phyloP scores from a whole-genome alignment of 306 rosid species.

The Pachyrhizus erosus region DNA sequence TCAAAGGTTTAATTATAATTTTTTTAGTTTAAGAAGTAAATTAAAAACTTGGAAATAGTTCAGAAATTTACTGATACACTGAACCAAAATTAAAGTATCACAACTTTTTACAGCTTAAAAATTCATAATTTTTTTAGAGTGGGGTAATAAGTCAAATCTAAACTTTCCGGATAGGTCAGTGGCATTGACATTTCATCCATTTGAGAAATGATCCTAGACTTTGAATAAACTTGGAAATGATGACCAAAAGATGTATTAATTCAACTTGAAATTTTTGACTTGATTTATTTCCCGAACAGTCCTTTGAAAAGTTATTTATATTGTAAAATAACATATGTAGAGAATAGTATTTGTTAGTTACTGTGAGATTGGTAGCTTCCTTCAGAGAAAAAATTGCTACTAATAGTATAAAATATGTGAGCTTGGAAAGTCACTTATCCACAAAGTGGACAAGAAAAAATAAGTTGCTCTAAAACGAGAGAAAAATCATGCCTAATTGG shows the following conservation, averaged over 20 bases:
- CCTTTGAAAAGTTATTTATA: background rate
- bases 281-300: background rate
- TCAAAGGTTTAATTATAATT: no score
- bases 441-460: background rate
- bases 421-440: background rate
- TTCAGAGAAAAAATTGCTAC: background rate
- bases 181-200: conserved; percentile 24
- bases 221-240: background rate
- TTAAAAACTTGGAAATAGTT: no score
- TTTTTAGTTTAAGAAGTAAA: no score
- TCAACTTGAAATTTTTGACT: background rate
- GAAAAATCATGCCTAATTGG: no score
- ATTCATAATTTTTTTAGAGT: no score
- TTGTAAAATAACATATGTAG: background rate
- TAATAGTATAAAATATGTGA: background rate
- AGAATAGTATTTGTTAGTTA: background rate
- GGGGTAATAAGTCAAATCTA: conserved; percentile 6
- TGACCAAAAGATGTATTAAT: background rate
- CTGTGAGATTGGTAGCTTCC: background rate
- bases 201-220: background rate
- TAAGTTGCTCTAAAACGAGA: background rate
- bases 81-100: no score
- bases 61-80: no score
- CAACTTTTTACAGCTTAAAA: background rate
- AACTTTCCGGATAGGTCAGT: background rate